Conservation (phyloP, 2,329 filamentous ascomycete genomes). For the Trichoderma endophyticum region DNA sequence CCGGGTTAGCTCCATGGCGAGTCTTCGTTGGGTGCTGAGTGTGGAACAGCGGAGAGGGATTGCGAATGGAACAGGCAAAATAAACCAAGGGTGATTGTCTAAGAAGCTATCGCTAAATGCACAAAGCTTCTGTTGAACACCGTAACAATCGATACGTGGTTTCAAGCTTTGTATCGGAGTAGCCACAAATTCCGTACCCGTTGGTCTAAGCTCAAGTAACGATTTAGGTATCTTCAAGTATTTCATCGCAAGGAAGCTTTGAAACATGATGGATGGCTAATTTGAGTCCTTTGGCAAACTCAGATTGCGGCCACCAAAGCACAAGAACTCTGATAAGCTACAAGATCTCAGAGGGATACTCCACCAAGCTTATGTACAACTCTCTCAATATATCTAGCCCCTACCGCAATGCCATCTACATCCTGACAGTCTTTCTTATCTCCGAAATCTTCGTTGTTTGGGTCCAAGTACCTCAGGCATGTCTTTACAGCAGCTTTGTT, state of each 20-base stretch:
- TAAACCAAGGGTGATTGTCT: not conserved
- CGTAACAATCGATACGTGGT: not conserved
- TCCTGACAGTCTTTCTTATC: conserved; percentile 29
- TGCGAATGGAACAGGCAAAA: not conserved
- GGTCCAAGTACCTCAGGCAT: conserved; percentile 34
- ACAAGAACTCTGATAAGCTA: not conserved
- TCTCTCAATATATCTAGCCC: conserved; percentile 31
- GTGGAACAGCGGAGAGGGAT: not conserved
- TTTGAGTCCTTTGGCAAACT: not conserved
- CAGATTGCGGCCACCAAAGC: not conserved
- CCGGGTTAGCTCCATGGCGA: not conserved
- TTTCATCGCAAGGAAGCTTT: too few relatives aligned
- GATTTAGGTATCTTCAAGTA: too few relatives aligned
- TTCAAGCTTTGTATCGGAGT: not conserved
- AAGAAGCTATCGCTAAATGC: not conserved
- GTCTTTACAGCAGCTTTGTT: conserved; percentile 33
- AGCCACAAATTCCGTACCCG: not conserved
- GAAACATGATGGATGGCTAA: not conserved
- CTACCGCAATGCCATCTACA: conserved; percentile 31
- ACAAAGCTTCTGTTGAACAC: not conserved
- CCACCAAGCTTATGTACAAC: conserved; percentile 16
- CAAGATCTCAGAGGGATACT: not conserved
- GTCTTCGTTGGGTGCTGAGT: not conserved
- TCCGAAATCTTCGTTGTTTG: conserved; percentile 29
- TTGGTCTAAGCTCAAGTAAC: not conserved